These are phyloP conservation scores for Coemansia sp. DNA, from an alignment of 192 early-diverging fungal genomes.

Conservation along the genomic window DNA sequence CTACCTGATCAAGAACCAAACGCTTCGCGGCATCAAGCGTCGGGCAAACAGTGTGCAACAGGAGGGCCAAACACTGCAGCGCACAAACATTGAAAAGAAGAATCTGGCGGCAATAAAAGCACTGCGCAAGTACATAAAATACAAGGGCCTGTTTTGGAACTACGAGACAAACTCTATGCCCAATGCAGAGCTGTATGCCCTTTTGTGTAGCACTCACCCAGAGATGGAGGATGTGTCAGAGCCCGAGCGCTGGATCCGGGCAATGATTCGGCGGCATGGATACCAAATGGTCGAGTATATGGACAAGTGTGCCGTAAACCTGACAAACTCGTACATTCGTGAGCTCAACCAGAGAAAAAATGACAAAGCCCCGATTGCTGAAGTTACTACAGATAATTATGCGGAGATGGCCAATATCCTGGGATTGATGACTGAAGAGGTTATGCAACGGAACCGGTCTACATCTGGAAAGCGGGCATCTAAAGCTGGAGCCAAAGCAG, in stretches of 20 bases:
- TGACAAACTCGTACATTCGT: slow-evolving; percentile 22
- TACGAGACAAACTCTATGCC: slow-evolving; percentile 10
- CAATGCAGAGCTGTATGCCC: background rate
- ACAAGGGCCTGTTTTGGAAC: slow-evolving; percentile 26
- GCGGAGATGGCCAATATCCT: background rate
- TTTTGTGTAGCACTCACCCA: background rate
- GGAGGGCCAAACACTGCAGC: background rate
- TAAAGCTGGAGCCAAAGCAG: background rate
- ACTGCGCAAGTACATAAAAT: slow-evolving; percentile 27
- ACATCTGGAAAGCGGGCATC: background rate
- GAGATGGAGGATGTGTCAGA: slow-evolving; percentile 37
- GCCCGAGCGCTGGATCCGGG: slow-evolving; percentile 44
- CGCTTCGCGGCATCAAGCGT: slow-evolving; percentile 17
- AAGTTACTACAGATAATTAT: background rate
- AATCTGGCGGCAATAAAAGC: slow-evolving; percentile 41
- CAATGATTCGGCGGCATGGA: slow-evolving; percentile 45
- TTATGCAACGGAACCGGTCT: slow-evolving; percentile 1
- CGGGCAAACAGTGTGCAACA: background rate
- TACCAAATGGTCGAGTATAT: slow-evolving; percentile 34
- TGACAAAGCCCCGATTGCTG: background rate
- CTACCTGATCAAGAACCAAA: slow-evolving; percentile 47
- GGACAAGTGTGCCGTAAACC: slow-evolving; percentile 31
- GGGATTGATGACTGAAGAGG: slow-evolving; percentile 21
- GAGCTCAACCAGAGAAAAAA: slow-evolving; percentile 19
- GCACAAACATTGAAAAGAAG: slow-evolving; percentile 49